Base-by-base conservation (phyloP, 2,329 filamentous ascomycete species). In the Purpureocillium takamizusanense region DNA sequence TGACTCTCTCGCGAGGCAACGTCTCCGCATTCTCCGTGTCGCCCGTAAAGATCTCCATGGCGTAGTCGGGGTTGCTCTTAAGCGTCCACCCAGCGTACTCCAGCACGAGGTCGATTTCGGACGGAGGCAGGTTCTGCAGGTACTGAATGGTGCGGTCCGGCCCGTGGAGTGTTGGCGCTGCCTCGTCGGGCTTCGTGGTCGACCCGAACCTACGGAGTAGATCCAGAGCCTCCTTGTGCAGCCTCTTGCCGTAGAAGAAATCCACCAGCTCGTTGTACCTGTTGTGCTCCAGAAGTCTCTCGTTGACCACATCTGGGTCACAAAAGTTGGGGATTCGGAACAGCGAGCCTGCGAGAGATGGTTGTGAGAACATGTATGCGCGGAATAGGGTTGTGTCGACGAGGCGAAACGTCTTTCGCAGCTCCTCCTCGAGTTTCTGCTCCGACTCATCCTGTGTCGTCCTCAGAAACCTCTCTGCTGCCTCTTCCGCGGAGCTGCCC, bases 241-340 rank as follows among this genome's bases (percentile, higher is more conserved):
- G 72, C 58, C 83, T 89, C 65, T 98, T 98, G 46, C 92, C 92
- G 52, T 94, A 87, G 49, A 97, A 81, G 56, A 98, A 98, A 58
- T 97, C 90, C n/a, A 98, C 88, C 2, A 98, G 69, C 62, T 97
- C 90, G 37, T 83, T 90, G 60, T 94, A 95, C 25, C 89, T 79
- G 41, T 85, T 85, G 31, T 82, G 86, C 56, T 95, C 86, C 42
- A 95, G 79, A 4, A 98, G 68, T 51, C 88, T 88, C 59, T 95
- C 86, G 55, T 95, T 92, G 16, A 98, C 90, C 3, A 97, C 92
- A 23, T 86, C 83, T 0, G 92, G 90, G 51, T 98, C 90, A 59
- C 92, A 97, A 56, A 95, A 97, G 58, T 98, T 98, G 54, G 89
- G 83, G 37, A 97, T 86, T 17, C 92, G 87, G 65, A 98, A 97